Evolutionary conservation across 176 grass and related monocot species (phyloP).

Genomic region (Saccharum spontaneum): DNA sequence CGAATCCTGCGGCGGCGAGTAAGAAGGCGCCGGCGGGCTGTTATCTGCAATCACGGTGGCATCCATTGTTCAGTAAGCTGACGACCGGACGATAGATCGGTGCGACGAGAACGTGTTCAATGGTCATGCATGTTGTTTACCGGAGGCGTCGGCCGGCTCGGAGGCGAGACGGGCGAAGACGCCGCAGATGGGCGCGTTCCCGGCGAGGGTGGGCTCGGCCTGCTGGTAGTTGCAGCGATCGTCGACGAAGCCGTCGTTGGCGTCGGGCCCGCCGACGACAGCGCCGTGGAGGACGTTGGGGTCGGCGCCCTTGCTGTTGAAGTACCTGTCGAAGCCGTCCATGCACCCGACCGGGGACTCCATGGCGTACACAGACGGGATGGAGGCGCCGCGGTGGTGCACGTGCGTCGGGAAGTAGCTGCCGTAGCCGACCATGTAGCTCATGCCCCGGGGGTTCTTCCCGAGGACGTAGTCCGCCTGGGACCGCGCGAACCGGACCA

Average conservation of each 20-base stretch:
- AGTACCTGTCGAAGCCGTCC: conserved; percentile 84
- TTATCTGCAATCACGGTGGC: not conserved
- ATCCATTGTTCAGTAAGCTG: not conserved
- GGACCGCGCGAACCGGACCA: conserved; percentile 58
- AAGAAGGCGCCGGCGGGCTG: not conserved
- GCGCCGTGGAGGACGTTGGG: conserved; percentile 75
- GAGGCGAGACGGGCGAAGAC: conserved; percentile 63
- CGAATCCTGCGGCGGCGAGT: not conserved
- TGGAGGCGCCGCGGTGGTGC: conserved; percentile 92
- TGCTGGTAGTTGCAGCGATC: conserved; percentile 72
- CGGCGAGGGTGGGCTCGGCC: conserved; percentile 63
- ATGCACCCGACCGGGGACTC: conserved; percentile 53
- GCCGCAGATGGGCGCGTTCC: conserved; percentile 69
- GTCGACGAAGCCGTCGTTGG: conserved; percentile 65
- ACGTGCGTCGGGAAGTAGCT: conserved; percentile 58
- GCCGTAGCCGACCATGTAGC: conserved; percentile 86
- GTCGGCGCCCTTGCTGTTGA: conserved; percentile 56
- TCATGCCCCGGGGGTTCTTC: conserved; percentile 76
- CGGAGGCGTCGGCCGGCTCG: conserved; percentile 1
- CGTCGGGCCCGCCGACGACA: conserved; percentile 78
- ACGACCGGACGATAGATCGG: too few relatives aligned
- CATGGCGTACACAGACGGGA: conserved; percentile 52
- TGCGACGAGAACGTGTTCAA: too few relatives aligned
- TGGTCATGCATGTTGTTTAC: not conserved
- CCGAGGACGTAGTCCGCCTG: conserved; percentile 90